Evolutionary conservation across 371 early-diverging fungal species (phyloP).

Genomic region (Batrachochytrium dendrobatidis): DNA sequence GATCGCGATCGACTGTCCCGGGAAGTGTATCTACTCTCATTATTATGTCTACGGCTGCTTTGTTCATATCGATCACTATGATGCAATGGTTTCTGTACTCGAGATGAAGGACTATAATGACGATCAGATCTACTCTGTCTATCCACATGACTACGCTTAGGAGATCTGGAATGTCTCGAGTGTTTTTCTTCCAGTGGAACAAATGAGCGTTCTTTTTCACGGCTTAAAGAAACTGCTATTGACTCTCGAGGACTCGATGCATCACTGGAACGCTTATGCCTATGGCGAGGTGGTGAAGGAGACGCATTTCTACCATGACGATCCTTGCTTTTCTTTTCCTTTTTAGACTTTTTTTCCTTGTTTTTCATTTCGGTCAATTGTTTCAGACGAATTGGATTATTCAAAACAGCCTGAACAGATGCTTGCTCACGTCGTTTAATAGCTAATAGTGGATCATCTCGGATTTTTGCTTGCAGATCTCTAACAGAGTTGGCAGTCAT

Average conservation of each 20-base stretch:
- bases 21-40: neutral
- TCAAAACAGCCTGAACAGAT: conserved; percentile 65
- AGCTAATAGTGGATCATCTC: conserved; percentile 86
- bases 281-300: neutral
- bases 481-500: conserved; percentile 63
- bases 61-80: conserved; percentile 4
- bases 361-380: conserved; percentile 34
- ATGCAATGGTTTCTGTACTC: no score
- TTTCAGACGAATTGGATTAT: conserved; percentile 65
- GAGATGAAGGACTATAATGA: no score
- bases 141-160: no score
- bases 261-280: neutral
- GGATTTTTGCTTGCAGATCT: conserved; percentile 76
- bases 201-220: no score
- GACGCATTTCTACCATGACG: conserved; percentile 1
- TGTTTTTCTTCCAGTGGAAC: neutral
- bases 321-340: conserved; percentile 24
- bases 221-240: no score
- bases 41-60: neutral
- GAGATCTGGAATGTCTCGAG: no score
- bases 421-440: conserved; percentile 82
- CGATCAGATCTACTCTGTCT: no score
- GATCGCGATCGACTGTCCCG: neutral
- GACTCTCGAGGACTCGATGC: neutral
- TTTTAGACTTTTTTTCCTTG: conserved; percentile 30